Percentiles rank a stretch among this genome's conserved stretches.
Conservation (phyloP, 1,139 yeast species). For the Nakaseomyces kungkrabaensis region DNA sequence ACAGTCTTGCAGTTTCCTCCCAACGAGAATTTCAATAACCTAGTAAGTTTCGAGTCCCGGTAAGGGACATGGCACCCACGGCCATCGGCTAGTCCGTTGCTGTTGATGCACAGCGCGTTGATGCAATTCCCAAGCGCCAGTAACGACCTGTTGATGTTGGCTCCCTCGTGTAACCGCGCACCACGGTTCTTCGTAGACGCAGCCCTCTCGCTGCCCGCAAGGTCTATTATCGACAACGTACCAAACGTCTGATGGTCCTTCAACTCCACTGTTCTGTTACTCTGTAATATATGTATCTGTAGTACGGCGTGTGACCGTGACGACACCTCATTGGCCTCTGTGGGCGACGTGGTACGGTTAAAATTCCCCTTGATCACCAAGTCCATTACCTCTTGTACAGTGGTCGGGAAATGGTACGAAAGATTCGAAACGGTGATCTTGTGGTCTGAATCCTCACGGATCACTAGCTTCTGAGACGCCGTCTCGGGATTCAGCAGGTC, state of each 20-base stretch:
- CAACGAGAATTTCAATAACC: slow-evolving; percentile 77
- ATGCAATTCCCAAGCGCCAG: slow-evolving; percentile 90
- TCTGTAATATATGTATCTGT: slow-evolving; percentile 63
- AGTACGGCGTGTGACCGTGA: slow-evolving; percentile 90
- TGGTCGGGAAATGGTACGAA: slow-evolving; percentile 50
- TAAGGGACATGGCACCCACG: slow-evolving; percentile 66
- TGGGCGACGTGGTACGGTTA: slow-evolving; percentile 75
- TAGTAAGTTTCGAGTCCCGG: slow-evolving; percentile 78
- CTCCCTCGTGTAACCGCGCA: slow-evolving; percentile 73
- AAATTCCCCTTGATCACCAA: slow-evolving; percentile 61
- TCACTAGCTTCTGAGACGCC: slow-evolving; percentile 36
- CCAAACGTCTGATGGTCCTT: slow-evolving; percentile 65
- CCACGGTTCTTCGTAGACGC: slow-evolving; percentile 83
- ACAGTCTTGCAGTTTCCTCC: slow-evolving; percentile 94
- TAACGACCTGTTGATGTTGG: slow-evolving; percentile 79
- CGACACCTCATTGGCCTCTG: slow-evolving; percentile 83
- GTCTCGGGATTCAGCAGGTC: slow-evolving; percentile 58
- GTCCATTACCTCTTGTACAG: slow-evolving; percentile 74
- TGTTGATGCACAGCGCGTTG: slow-evolving; percentile 58
- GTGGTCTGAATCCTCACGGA: slow-evolving; percentile 63
- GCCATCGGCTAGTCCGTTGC: slow-evolving; percentile 9
- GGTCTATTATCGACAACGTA: slow-evolving; percentile 74
- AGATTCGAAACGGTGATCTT: slow-evolving; percentile 68
- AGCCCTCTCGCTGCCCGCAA: slow-evolving; percentile 94
- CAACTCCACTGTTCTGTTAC: slow-evolving; percentile 48